Evolutionary conservation across 164 flowering plant genomes (phyloP).

Genomic region (Nymphaea colorata): DNA sequence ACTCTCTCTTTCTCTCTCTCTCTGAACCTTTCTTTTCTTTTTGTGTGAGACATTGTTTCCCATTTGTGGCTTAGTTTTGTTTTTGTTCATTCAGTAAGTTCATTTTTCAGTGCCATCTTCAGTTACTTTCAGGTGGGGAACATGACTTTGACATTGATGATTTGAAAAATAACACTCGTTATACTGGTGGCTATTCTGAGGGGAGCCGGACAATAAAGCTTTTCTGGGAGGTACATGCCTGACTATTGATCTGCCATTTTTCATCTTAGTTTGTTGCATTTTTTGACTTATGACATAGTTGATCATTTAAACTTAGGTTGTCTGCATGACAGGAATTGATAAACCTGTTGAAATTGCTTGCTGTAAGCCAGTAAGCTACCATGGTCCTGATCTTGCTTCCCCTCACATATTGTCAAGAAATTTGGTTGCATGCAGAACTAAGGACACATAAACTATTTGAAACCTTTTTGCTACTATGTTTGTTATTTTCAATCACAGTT

Average conservation of each 20-base stretch:
- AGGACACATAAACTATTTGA: too few species aligned
- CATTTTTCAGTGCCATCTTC: slow-evolving; percentile 14
- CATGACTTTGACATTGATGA: slow-evolving; percentile 88
- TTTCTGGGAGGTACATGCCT: slow-evolving; percentile 83
- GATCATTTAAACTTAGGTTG: background rate
- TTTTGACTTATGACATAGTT: too few species aligned
- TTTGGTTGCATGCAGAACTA: too few species aligned
- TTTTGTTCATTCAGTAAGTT: background rate
- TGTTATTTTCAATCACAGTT: too few species aligned
- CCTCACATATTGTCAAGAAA: too few species aligned
- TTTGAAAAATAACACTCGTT: slow-evolving; percentile 63
- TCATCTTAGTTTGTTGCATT: background rate
- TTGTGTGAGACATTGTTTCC: background rate
- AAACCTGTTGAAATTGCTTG: too few species aligned
- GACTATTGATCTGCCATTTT: background rate
- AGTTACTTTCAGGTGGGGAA: slow-evolving; percentile 97
- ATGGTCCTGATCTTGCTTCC: too few species aligned
- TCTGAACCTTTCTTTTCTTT: background rate
- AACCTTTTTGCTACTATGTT: too few species aligned
- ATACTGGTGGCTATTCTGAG: slow-evolving; percentile 92
- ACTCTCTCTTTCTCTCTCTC: too few species aligned
- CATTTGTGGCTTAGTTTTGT: background rate
- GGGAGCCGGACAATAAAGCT: slow-evolving; percentile 88
- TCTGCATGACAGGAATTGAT: background rate
- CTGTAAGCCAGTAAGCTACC: too few species aligned